Percentiles rank a stretch among this genome's conserved stretches.
These are phyloP conservation scores for Cyanodermella asteris DNA, from an alignment of 2,329 filamentous ascomycete species.

Conservation along the genomic window DNA sequence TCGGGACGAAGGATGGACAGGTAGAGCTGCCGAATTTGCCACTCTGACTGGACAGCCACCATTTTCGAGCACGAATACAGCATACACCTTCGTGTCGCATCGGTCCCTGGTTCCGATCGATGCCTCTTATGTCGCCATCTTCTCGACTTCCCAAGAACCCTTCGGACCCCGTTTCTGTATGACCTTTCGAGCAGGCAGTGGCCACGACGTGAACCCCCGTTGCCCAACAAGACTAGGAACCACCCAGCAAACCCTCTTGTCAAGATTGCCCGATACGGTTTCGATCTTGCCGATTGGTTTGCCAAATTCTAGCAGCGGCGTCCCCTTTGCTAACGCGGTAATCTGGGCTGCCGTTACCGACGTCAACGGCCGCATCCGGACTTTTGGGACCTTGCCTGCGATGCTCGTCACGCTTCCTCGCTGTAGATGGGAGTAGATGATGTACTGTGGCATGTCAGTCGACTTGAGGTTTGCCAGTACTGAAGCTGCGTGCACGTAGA, in stretches of 20 bases:
- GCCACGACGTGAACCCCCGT: conserved; percentile 52
- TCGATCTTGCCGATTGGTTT: conserved; percentile 77
- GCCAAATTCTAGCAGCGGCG: conserved; percentile 60
- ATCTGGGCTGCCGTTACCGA: conserved; percentile 57
- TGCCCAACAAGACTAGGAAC: conserved; percentile 56
- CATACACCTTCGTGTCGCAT: too few relatives aligned
- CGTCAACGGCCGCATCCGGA: conserved; percentile 73
- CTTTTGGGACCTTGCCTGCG: conserved; percentile 38
- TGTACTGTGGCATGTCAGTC: conserved; percentile 62
- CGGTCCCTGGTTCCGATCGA: too few relatives aligned
- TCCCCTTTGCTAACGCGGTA: conserved; percentile 58
- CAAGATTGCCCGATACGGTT: conserved; percentile 22
- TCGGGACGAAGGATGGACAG: too few relatives aligned
- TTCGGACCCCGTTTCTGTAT: conserved; percentile 52
- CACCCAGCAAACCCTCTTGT: conserved; percentile 57
- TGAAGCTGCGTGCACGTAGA: conserved; percentile 76
- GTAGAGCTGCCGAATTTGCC: too few relatives aligned
- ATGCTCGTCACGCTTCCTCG: conserved; percentile 20
- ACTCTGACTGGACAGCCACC: too few relatives aligned
- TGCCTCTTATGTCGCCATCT: conserved; percentile 13
- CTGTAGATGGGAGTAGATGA: conserved; percentile 75
- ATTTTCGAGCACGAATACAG: too few relatives aligned
- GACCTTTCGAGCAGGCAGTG: conserved; percentile 65
- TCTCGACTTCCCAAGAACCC: conserved; percentile 53
- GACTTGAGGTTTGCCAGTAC: conserved; percentile 48